Evolutionary conservation across 1,284 basidiomycete species (phyloP).

Genomic region (Cystobasidium slooffiae): DNA sequence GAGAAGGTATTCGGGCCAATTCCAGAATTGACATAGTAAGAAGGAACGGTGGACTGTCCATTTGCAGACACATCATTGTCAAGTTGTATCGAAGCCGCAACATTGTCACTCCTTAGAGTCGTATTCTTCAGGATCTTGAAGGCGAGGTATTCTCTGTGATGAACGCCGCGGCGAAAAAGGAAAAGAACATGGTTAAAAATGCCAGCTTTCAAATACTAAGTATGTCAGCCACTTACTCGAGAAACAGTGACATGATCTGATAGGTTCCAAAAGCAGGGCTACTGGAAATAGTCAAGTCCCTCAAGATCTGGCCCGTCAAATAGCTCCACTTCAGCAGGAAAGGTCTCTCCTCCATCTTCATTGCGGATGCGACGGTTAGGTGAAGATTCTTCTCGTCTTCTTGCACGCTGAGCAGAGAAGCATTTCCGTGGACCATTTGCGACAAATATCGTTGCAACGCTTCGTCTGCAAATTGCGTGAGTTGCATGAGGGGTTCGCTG

Average conservation of each 20-base stretch:
- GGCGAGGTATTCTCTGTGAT: conserved; percentile 43
- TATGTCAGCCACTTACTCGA: conserved; percentile 34
- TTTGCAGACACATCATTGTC: neutral
- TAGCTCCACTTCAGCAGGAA: conserved; percentile 44
- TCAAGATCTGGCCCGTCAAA: conserved; percentile 47
- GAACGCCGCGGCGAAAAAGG: neutral
- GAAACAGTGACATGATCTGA: conserved; percentile 49
- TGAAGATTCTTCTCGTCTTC: neutral
- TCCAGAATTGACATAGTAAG: neutral
- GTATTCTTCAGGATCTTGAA: conserved; percentile 47
- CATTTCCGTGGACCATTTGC: neutral
- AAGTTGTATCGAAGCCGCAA: conserved; percentile 45
- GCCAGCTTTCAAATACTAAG: neutral
- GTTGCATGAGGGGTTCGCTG: neutral
- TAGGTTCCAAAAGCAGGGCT: conserved; percentile 49
- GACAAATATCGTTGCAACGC: conserved; percentile 14
- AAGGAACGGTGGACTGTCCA: neutral
- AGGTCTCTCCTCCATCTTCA: conserved; percentile 6
- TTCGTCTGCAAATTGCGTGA: conserved; percentile 3
- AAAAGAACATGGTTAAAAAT: neutral
- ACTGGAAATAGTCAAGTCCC: conserved; percentile 48
- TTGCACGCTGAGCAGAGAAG: neutral
- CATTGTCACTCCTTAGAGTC: conserved; percentile 46
- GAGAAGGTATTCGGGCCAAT: neutral
- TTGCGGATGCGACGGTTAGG: neutral